Conservation (phyloP, 192 early-diverging fungal species). For the Entomortierella parvispora region DNA sequence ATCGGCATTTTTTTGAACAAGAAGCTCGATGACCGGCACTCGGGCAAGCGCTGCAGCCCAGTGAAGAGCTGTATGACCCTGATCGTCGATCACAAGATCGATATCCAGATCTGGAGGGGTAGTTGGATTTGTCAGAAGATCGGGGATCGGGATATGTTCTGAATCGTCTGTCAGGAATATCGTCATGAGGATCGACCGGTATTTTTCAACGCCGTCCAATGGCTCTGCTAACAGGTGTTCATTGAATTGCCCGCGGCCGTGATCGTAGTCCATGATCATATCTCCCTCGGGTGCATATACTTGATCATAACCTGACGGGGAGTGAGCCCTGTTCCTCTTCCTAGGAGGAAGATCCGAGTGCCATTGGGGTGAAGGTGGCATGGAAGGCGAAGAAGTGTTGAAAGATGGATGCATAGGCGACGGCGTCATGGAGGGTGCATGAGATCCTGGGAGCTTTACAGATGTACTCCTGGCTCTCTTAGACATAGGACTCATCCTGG, state of each 20-base stretch:
- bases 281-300: slow-evolving; percentile 12
- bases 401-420: slow-evolving; percentile 38
- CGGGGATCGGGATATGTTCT: slow-evolving; percentile 59
- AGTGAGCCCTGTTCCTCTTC: slow-evolving; percentile 13
- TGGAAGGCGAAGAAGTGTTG: slow-evolving; percentile 26
- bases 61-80: slow-evolving; percentile 94
- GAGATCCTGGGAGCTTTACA: slow-evolving; percentile 25
- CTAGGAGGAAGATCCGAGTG: slow-evolving; percentile 9
- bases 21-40: slow-evolving; percentile 75
- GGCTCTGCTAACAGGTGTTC: slow-evolving; percentile 8
- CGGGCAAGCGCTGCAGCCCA: slow-evolving; percentile 94
- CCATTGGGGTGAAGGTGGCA: slow-evolving; percentile 44
- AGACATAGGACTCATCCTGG: slow-evolving; percentile 13
- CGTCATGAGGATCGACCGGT: slow-evolving; percentile 84
- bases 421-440: slow-evolving; percentile 34
- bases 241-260: background rate
- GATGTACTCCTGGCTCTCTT: slow-evolving; percentile 36
- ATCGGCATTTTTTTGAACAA: slow-evolving; percentile 83
- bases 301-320: slow-evolving; percentile 10
- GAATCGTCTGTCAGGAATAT: slow-evolving; percentile 86
- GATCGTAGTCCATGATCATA: slow-evolving; percentile 12
- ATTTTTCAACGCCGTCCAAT: slow-evolving; percentile 59
- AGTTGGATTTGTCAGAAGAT: slow-evolving; percentile 47
- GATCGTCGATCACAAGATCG: slow-evolving; percentile 91
- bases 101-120: slow-evolving; percentile 71